Evolutionary conservation across 2,329 filamentous ascomycete genomes (phyloP), one percentile per base, ranked within the genome.

Genomic region (Talaromyces rugulosus): DNA sequence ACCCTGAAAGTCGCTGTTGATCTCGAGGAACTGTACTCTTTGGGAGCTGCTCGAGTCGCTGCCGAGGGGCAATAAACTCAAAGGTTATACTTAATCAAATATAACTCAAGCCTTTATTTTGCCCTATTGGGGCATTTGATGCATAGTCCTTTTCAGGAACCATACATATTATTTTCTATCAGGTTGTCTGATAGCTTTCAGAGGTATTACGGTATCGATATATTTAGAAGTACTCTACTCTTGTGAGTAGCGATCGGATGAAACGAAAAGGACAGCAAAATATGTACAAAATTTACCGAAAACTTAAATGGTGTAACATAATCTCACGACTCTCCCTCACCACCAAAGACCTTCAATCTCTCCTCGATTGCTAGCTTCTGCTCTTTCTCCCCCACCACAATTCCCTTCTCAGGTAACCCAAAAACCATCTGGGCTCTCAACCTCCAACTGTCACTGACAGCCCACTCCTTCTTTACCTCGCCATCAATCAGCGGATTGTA

Each of bases 401-500:
- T 62, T 18, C 53, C 53, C 31, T 56, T 23, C 53, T 36, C 36
- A n/a, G 72, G 72, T 18, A 62, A 59, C 68, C 91, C 91, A 75
- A 96, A 94, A 71, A 96, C 91, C 66, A 96, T 82, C 84, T 96
- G 91, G 53, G 89, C 88, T 72, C 88, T 87, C 68, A 96, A 83
- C 75, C 85, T 87, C 91, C 92, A 96, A 69, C 82, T 83, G 18
- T 80, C 71, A 50, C 90, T 89, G 18, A 95, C 68, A 63, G 83
- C 82, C 90, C 90, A 96, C 68, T 85, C 81, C 66, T 80, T 80
- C 57, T 83, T 77, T 58, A 92, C 87, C 81, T 88, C 86, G 69
- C 83, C 83, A 78, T 96, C 89, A 67, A 96, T 85, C 65, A 96
- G 77, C 28, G 91, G 91, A 85, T 91, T 94, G 84, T 96, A 96